Evolutionary conservation across 2,329 filamentous ascomycete species (phyloP).

Genomic region (Ophiostoma australiae): DNA sequence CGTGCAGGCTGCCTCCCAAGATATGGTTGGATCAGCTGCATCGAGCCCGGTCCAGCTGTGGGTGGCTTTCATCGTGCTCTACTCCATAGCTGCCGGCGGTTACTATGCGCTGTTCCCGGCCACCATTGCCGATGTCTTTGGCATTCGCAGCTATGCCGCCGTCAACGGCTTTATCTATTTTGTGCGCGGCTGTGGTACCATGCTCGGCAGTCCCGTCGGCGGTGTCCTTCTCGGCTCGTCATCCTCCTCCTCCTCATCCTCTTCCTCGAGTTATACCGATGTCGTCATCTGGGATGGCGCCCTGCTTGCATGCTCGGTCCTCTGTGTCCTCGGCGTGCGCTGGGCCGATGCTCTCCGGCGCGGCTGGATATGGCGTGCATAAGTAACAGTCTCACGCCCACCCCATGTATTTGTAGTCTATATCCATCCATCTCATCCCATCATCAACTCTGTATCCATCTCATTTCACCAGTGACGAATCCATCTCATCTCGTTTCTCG

Average conservation of each 20-base stretch:
- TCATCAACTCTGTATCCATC: background rate
- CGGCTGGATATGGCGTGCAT: constrained; percentile 27
- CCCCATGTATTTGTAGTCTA: background rate
- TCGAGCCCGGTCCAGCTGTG: constrained; percentile 23
- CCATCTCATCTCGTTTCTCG: background rate
- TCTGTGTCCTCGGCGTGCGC: constrained; percentile 41
- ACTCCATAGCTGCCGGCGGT: constrained; percentile 42
- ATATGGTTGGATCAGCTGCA: background rate
- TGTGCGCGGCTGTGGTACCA: constrained; percentile 40
- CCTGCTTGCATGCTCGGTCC: constrained; percentile 37
- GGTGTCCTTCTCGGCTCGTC: constrained; percentile 36
- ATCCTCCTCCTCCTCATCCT: background rate
- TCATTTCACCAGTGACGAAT: background rate
- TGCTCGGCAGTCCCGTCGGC: constrained; percentile 44
- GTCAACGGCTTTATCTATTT: constrained; percentile 47
- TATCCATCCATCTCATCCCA: background rate
- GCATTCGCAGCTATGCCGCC: constrained; percentile 43
- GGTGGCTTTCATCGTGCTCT: constrained; percentile 37
- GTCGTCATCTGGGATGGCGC: constrained; percentile 42
- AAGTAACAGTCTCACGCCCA: background rate
- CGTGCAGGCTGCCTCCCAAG: constrained; percentile 17
- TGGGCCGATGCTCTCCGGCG: constrained; percentile 32
- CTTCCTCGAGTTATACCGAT: constrained; percentile 32
- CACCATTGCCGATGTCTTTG: constrained; percentile 45
- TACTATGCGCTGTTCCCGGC: constrained; percentile 45